A percentile compares a stretch with the other conserved stretches of the same genome.
Conservation (phyloP, 2,329 filamentous ascomycete genomes). For the Reticulascus tulasneorum region DNA sequence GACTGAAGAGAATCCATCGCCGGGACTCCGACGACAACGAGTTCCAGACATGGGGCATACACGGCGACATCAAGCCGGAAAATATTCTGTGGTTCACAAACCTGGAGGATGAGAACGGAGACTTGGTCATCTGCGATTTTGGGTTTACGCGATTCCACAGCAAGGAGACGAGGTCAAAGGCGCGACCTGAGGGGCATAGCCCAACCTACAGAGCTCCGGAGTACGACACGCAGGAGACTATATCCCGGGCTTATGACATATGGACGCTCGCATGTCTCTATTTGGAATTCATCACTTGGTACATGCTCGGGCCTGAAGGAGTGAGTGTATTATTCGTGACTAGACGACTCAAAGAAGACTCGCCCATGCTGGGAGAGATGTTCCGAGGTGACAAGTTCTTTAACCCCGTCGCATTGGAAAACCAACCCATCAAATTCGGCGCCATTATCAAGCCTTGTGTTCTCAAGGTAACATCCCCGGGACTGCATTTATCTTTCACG, state of each 20-base stretch:
- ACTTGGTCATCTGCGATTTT: slow-evolving; percentile 3
- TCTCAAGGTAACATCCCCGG: background rate
- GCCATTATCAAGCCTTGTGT: background rate
- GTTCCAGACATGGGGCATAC: slow-evolving; percentile 1
- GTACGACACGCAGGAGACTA: background rate
- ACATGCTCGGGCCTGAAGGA: background rate
- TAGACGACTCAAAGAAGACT: background rate
- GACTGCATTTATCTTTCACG: too few species aligned
- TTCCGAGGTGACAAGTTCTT: background rate
- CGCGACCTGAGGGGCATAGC: background rate
- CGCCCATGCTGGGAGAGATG: too few species aligned
- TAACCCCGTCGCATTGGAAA: background rate
- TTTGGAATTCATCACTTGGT: slow-evolving; percentile 4
- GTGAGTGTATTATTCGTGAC: background rate
- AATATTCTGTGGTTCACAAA: slow-evolving; percentile 7
- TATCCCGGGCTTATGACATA: slow-evolving; percentile 1
- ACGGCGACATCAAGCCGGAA: slow-evolving; percentile 8
- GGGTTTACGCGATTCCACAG: slow-evolving; percentile 1
- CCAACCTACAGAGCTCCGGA: background rate
- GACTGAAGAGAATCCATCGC: background rate
- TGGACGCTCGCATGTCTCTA: slow-evolving; percentile 3
- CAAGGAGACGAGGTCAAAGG: background rate
- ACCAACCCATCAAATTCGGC: background rate
- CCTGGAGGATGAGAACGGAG: background rate
- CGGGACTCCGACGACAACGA: background rate